Evolutionary conservation across 345 rosid genomes (phyloP).

Genomic region (Hibiscus mutabilis): DNA sequence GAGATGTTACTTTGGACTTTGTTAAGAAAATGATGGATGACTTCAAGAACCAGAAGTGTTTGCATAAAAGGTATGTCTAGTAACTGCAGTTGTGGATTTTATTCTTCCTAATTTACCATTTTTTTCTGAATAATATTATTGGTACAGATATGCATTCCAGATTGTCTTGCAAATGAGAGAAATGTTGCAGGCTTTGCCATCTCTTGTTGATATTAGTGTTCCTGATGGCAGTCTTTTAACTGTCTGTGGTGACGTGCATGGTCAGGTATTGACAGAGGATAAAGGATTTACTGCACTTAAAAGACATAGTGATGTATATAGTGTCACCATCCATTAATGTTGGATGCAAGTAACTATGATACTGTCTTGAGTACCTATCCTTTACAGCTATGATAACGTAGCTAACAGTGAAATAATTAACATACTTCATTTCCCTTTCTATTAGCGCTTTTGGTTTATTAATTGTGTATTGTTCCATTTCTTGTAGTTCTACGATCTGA

Average conservation of each 20-base stretch:
- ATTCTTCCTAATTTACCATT: conserved; percentile 9
- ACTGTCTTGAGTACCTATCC: not conserved
- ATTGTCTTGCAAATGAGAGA: conserved; percentile 83
- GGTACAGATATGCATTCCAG: conserved; percentile 82
- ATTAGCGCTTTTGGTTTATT: not conserved
- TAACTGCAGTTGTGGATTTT: conserved; percentile 12
- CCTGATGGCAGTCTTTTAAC: conserved; percentile 71
- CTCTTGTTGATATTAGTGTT: conserved; percentile 74
- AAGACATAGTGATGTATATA: not conserved
- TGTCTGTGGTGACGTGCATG: conserved; percentile 98
- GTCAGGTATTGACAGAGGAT: conserved; percentile 53
- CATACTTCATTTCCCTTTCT: not conserved
- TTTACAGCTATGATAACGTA: not conserved
- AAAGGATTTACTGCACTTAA: not conserved
- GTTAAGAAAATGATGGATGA: conserved; percentile 89
- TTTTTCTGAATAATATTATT: conserved; percentile 10
- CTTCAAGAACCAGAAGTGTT: conserved; percentile 76
- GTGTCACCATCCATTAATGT: not conserved
- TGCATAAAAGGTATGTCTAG: conserved; percentile 70
- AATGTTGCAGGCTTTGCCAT: conserved; percentile 65
- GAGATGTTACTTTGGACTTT: conserved; percentile 84
- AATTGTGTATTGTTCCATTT: conserved; percentile 13
- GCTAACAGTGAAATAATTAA: not conserved
- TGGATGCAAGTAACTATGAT: not conserved
- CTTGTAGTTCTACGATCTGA: conserved; percentile 83